Evolutionary conservation across 345 rosid genomes (phyloP).

Genomic region (Reutealis trisperma): DNA sequence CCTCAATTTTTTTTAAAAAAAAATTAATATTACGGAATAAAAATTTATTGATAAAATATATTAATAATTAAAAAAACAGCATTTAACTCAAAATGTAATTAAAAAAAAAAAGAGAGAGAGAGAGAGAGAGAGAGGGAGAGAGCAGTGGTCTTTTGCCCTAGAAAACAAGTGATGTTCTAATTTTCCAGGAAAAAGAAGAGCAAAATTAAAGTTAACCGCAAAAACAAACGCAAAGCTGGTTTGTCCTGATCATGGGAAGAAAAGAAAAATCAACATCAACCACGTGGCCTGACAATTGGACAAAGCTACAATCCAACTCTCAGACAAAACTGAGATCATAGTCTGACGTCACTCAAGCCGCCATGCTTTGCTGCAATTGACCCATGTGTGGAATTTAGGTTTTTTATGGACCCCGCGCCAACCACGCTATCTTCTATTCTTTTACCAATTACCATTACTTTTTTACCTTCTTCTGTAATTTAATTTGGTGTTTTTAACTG

Average conservation of each 20-base stretch:
- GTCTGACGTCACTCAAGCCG: conserved; percentile 29
- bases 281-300: conserved; percentile 23
- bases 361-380: conserved; percentile 30
- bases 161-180: too few species aligned
- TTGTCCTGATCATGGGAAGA: conserved; percentile 12
- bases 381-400: conserved; percentile 34
- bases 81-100: too few species aligned
- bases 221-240: background rate
- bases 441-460: background rate
- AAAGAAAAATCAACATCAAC: conserved; percentile 5
- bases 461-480: background rate
- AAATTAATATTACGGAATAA: too few species aligned
- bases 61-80: too few species aligned
- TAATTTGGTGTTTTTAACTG: background rate
- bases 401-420: background rate
- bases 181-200: background rate
- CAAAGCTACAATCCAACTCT: background rate
- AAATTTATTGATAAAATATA: too few species aligned
- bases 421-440: background rate
- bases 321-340: conserved; percentile 17
- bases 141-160: background rate
- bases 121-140: too few species aligned
- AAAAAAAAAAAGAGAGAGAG: too few species aligned
- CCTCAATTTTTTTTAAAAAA: too few species aligned
- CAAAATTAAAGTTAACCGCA: background rate